Base-by-base conservation (phyloP, 2,329 filamentous ascomycete species). In the Colletotrichum aenigma region DNA sequence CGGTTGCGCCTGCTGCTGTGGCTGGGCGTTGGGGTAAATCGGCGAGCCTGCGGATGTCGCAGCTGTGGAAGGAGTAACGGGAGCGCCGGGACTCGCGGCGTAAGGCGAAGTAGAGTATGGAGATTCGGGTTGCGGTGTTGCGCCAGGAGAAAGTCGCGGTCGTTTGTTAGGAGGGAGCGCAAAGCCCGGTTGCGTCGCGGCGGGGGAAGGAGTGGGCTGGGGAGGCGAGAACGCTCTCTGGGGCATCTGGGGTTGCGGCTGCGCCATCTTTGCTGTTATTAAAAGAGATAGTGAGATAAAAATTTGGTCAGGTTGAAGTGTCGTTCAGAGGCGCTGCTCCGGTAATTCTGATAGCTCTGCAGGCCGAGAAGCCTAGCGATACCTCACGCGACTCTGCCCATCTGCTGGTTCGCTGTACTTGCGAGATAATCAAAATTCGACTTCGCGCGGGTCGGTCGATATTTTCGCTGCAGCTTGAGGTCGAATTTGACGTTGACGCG, bases 121-220 rank as follows among this genome's bases (percentile, higher is more conserved):
- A 38, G 92, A 94, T 66, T 87, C 88, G 74, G 93, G 93, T 78
- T 93, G 92, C 32, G 94, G 93, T n/a, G 89, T 86, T 38, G 93
- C 90, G 73, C 92, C 93, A 67, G 93, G 93, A 30, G 93, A 95
- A 64, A 94, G 86, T 72, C 92, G 93, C 82, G 90, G 93, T 82
- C 94, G 91, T 86, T 97, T 96, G 75, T 90, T 91, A 18, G 94
- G 93, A 65, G 94, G 94, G 65, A 93, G 90, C 75, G 84, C 81
- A 79, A 85, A 93, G 68, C 84, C 85, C 18, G 88, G 85, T 77
- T 90, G 89, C 36, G 89, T 87, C 26, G 89, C 86, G 66, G 87
- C 89, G 60, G 93, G 92, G 28, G 93, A 93, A 28, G 92, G 89
- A 43, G 90, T 89, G 65, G 89, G 89, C 73, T 91, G 92, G 34